Evolutionary conservation across 805 yeast genomes (phyloP).

Genomic region (Saturnispora dispora): DNA sequence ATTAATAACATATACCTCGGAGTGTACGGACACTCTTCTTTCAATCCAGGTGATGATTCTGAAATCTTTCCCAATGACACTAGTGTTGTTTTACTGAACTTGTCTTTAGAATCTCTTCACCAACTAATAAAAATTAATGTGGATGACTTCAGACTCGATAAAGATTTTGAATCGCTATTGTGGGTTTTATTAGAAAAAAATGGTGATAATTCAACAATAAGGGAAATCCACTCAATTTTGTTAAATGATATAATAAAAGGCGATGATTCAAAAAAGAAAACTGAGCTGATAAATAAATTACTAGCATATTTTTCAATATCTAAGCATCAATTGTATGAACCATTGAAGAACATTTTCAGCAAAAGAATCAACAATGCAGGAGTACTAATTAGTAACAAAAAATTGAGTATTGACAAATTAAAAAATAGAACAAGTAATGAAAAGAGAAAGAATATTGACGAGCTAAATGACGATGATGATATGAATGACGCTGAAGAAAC

Average conservation of each 20-base stretch:
- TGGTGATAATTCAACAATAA: slow-evolving; percentile 16
- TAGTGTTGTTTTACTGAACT: slow-evolving; percentile 20
- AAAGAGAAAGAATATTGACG: slow-evolving; percentile 12
- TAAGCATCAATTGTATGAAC: slow-evolving; percentile 18
- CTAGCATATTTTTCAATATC: slow-evolving; percentile 20
- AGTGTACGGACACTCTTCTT: slow-evolving; percentile 18
- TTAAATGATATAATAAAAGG: slow-evolving; percentile 16
- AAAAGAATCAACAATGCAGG: slow-evolving; percentile 21
- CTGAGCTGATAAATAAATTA: slow-evolving; percentile 24
- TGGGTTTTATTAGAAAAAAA: slow-evolving; percentile 28
- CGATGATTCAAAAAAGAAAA: slow-evolving; percentile 13
- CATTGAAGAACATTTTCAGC: slow-evolving; percentile 19
- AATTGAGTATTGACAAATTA: neutral
- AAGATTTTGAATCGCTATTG: slow-evolving; percentile 16
- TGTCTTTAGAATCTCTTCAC: slow-evolving; percentile 23
- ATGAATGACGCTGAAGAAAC: slow-evolving; percentile 15
- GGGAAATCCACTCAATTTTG: slow-evolving; percentile 17
- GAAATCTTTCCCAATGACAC: slow-evolving; percentile 28
- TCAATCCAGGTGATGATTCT: slow-evolving; percentile 5
- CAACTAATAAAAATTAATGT: slow-evolving; percentile 23
- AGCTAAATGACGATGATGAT: slow-evolving; percentile 19
- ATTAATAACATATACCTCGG: slow-evolving; percentile 29
- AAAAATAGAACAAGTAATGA: neutral
- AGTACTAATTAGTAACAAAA: neutral
- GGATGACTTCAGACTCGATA: slow-evolving; percentile 11